Evolutionary conservation across 176 grass and related monocot species (phyloP).

Genomic region (Oryza nivara): DNA sequence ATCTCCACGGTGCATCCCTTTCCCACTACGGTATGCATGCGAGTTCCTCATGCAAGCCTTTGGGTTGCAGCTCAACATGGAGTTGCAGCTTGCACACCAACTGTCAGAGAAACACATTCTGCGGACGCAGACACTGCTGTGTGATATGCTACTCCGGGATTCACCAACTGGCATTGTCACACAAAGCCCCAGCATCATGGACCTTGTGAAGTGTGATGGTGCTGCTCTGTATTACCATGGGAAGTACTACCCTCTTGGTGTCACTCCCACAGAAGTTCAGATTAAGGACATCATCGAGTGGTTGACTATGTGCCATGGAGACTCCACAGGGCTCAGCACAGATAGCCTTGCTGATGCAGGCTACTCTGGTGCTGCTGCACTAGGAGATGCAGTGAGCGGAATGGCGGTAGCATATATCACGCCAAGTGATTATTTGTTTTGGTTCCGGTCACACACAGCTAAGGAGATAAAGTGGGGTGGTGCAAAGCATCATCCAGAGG

Average conservation of each 20-base stretch:
- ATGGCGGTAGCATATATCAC: slow-evolving; percentile 96
- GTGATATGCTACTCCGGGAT: slow-evolving; percentile 95
- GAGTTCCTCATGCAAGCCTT: slow-evolving; percentile 99
- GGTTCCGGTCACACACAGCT: slow-evolving; percentile 96
- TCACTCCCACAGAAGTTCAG: slow-evolving; percentile 79
- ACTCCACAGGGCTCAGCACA: slow-evolving; percentile 88
- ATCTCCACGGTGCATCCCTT: slow-evolving; percentile 83
- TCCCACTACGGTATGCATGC: slow-evolving; percentile 88
- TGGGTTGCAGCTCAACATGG: slow-evolving; percentile 94
- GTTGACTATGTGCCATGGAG: slow-evolving; percentile 72
- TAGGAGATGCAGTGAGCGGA: slow-evolving; percentile 90
- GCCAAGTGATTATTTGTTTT: slow-evolving; percentile 87
- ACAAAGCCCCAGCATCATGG: slow-evolving; percentile 97
- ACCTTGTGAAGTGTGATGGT: slow-evolving; percentile 97
- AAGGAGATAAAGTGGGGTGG: slow-evolving; percentile 99
- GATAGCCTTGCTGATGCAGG: slow-evolving; percentile 93
- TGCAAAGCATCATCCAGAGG: slow-evolving; percentile 92
- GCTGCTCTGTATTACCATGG: slow-evolving; percentile 83
- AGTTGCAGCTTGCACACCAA: slow-evolving; percentile 87
- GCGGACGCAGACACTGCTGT: slow-evolving; percentile 86
- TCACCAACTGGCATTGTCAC: slow-evolving; percentile 91
- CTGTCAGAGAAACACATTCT: slow-evolving; percentile 93
- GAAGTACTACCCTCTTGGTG: slow-evolving; percentile 84
- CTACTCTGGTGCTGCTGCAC: slow-evolving; percentile 69
- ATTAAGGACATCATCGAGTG: slow-evolving; percentile 93